A percentile compares a stretch with the other conserved stretches of the same genome.
Evolutionary conservation across 2,329 filamentous ascomycete genomes (phyloP).

Genomic region (Tolypocladium pustulatum): DNA sequence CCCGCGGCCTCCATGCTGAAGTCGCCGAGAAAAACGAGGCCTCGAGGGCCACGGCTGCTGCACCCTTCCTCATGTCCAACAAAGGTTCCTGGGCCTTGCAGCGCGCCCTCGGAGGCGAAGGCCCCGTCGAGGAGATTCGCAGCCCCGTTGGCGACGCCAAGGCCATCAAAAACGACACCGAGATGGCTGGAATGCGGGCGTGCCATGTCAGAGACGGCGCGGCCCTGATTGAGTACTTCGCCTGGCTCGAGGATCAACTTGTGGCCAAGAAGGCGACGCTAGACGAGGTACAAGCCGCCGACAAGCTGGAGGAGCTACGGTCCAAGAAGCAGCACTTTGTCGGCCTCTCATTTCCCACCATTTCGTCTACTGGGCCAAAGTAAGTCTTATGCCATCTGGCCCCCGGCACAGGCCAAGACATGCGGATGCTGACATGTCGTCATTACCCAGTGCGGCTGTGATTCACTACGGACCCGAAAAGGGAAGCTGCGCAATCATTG

Average conservation of each 20-base stretch:
- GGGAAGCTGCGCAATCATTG: conserved; percentile 71
- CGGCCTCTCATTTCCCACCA: conserved; percentile 89
- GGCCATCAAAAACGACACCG: conserved; percentile 84
- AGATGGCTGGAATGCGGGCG: conserved; percentile 83
- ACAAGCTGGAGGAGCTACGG: conserved; percentile 74
- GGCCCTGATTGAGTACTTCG: conserved; percentile 84
- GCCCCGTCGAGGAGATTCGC: conserved; percentile 73
- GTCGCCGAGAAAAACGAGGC: conserved; percentile 28
- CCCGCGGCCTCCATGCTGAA: conserved; percentile 43
- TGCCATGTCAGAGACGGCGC: conserved; percentile 93
- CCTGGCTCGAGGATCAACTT: conserved; percentile 90
- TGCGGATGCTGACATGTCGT: conserved; percentile 1
- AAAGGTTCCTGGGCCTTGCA: conserved; percentile 90
- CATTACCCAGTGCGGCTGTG: conserved; percentile 62
- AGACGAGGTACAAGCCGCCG: conserved; percentile 84
- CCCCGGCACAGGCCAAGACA: background rate
- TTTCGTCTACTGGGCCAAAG: conserved; percentile 82
- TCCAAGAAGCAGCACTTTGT: conserved; percentile 63
- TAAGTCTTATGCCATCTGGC: conserved; percentile 23
- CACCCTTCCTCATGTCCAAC: conserved; percentile 78
- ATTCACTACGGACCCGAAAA: conserved; percentile 92
- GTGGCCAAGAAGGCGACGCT: conserved; percentile 59
- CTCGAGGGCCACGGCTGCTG: conserved; percentile 18
- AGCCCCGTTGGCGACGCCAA: conserved; percentile 87
- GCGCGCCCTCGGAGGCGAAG: conserved; percentile 73